Conservation (phyloP, 116 monocot species). For the Iris pallida region DNA sequence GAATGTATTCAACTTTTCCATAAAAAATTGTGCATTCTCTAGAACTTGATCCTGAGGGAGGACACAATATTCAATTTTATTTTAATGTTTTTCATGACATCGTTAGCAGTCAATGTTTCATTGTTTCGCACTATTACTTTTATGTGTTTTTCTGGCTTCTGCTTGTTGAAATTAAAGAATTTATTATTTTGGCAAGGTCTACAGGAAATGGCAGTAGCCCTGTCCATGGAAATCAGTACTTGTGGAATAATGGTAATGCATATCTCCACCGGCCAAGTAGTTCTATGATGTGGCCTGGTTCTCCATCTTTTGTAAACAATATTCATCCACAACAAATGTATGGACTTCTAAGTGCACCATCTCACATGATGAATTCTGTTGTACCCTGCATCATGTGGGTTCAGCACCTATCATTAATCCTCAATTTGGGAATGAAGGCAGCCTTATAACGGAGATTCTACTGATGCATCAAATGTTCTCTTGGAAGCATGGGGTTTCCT, state of each 20-base stretch:
- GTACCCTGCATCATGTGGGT: slow-evolving; percentile 54
- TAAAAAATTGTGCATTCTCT: too few species aligned
- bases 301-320: slow-evolving; percentile 35
- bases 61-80: too few species aligned
- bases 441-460: slow-evolving; percentile 27
- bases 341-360: slow-evolving; percentile 45
- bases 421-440: slow-evolving; percentile 53
- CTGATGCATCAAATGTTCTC: slow-evolving; percentile 29
- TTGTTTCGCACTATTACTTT: too few species aligned
- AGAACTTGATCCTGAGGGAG: too few species aligned
- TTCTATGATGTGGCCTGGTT: slow-evolving; percentile 39
- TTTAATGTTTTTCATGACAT: too few species aligned
- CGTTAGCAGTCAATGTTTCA: too few species aligned
- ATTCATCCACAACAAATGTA: slow-evolving; percentile 34
- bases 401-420: slow-evolving; percentile 54
- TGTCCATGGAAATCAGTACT: slow-evolving; percentile 48
- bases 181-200: neutral
- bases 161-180: too few species aligned
- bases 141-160: too few species aligned
- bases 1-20: too few species aligned
- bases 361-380: slow-evolving; percentile 40
- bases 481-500: slow-evolving; percentile 49
- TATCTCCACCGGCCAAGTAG: slow-evolving; percentile 35
- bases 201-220: slow-evolving; percentile 53
- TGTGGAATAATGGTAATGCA: slow-evolving; percentile 37